Evolutionary conservation across 768 basidiomycete species (phyloP).

Genomic region (Pulveroboletus sp.): DNA sequence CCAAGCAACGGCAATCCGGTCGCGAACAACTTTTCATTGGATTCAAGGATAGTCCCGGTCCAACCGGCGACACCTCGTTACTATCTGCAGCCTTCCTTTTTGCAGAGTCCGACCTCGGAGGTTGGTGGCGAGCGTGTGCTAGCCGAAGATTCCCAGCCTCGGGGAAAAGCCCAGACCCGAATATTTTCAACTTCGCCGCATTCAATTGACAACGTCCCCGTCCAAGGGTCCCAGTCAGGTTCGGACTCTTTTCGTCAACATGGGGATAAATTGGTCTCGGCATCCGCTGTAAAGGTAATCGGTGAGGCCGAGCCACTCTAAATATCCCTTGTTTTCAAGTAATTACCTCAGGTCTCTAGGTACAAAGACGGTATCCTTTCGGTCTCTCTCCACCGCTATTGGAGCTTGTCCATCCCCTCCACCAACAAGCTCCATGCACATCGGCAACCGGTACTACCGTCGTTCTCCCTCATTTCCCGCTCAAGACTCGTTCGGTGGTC

Average conservation of each 20-base stretch:
- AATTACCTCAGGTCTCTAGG: constrained; percentile 27
- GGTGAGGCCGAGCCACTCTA: constrained; percentile 32
- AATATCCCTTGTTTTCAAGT: constrained; percentile 17
- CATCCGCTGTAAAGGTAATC: constrained; percentile 27
- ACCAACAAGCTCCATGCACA: constrained; percentile 22
- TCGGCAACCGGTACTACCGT: constrained; percentile 18
- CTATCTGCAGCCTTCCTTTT: constrained; percentile 36
- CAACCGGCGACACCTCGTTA: constrained; percentile 42
- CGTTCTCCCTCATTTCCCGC: constrained; percentile 42
- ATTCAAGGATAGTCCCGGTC: constrained; percentile 38
- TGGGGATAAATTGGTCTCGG: constrained; percentile 24
- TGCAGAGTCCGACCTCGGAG: constrained; percentile 6
- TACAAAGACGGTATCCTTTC: constrained; percentile 34
- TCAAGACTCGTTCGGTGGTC: constrained; percentile 62
- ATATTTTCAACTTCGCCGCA: constrained; percentile 24
- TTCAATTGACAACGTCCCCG: constrained; percentile 10
- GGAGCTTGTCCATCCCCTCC: constrained; percentile 13
- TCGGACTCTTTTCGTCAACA: constrained; percentile 25
- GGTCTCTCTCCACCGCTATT: constrained; percentile 25
- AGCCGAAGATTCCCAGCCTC: constrained; percentile 41
- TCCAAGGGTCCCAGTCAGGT: constrained; percentile 28
- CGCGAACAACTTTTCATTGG: constrained; percentile 36
- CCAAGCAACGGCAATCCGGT: constrained; percentile 22
- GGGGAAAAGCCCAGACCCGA: constrained; percentile 14
- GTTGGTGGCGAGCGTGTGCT: constrained; percentile 20